Percentiles rank a stretch among this genome's conserved stretches.
These are phyloP conservation scores for Pneumocystis murina DNA, from an alignment of 1,139 yeast species.

Conservation along the genomic window DNA sequence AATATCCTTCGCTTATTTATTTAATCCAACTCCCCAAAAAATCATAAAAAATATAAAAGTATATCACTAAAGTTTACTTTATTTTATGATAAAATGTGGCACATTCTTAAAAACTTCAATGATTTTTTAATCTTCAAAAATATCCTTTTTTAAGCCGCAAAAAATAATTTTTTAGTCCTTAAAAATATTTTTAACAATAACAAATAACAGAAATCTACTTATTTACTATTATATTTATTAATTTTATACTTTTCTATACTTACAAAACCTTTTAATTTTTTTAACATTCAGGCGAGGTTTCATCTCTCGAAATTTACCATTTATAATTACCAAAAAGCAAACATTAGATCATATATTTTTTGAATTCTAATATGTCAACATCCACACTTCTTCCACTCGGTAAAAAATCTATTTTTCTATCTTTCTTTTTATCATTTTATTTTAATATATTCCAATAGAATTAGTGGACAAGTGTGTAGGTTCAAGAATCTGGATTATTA, in stretches of 20 bases:
- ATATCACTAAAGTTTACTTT: too few species aligned
- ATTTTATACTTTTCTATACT: too few species aligned
- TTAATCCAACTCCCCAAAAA: not conserved
- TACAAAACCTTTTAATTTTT: not conserved
- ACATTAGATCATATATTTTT: not conserved
- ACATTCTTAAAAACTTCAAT: too few species aligned
- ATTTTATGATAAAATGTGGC: too few species aligned
- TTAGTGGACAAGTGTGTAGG: conserved; percentile 81
- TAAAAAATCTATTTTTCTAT: not conserved
- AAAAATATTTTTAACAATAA: too few species aligned
- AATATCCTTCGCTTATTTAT: not conserved
- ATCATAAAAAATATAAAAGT: too few species aligned
- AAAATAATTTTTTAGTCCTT: too few species aligned
- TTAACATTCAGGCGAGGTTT: not conserved
- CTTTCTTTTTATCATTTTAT: not conserved
- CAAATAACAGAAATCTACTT: too few species aligned
- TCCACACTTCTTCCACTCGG: not conserved
- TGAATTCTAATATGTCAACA: not conserved
- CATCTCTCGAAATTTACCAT: not conserved
- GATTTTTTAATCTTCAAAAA: too few species aligned
- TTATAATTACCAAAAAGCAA: not conserved
- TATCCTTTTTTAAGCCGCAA: too few species aligned
- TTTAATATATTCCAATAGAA: conserved; percentile 32
- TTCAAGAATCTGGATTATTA: conserved; percentile 58
- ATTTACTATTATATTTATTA: too few species aligned